Percentiles rank a stretch among this genome's conserved stretches.
phyloP scores from a whole-genome alignment of 2,329 filamentous ascomycete genomes.

The Calonectria fujianensis region DNA sequence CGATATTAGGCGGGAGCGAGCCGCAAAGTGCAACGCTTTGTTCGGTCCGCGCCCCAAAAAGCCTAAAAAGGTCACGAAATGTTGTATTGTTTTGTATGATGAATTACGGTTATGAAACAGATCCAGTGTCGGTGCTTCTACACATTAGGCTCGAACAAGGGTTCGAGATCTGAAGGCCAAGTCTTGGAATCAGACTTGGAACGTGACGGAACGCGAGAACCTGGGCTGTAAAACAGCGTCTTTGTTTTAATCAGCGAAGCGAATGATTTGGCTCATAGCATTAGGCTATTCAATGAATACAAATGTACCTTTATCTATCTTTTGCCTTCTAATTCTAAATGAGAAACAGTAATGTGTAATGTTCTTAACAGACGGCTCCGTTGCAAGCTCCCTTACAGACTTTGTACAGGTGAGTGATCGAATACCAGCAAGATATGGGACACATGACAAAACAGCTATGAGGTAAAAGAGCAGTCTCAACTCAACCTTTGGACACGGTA shows the following conservation, averaged over 20 bases:
- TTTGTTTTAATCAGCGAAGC: background rate
- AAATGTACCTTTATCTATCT: background rate
- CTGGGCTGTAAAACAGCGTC: slow-evolving; percentile 3
- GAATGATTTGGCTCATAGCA: background rate
- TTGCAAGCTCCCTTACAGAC: background rate
- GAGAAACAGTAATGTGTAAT: background rate
- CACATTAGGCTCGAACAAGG: background rate
- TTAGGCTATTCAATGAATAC: slow-evolving; percentile 3
- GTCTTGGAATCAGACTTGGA: background rate
- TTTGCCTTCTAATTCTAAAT: background rate
- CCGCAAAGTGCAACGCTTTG: background rate
- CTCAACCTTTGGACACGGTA: background rate
- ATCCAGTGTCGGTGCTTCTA: background rate
- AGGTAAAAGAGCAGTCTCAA: too few species aligned
- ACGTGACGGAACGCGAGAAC: background rate
- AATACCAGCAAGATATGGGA: background rate
- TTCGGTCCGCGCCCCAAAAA: background rate
- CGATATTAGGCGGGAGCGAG: background rate
- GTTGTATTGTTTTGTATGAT: slow-evolving; percentile 10
- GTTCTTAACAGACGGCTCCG: background rate
- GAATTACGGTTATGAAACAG: slow-evolving; percentile 19
- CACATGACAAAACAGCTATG: background rate
- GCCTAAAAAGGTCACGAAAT: slow-evolving; percentile 1
- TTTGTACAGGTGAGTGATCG: background rate
- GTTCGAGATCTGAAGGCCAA: background rate